Conservation (phyloP, 1,139 yeast genomes). For the Scheffersomyces quercinus region DNA sequence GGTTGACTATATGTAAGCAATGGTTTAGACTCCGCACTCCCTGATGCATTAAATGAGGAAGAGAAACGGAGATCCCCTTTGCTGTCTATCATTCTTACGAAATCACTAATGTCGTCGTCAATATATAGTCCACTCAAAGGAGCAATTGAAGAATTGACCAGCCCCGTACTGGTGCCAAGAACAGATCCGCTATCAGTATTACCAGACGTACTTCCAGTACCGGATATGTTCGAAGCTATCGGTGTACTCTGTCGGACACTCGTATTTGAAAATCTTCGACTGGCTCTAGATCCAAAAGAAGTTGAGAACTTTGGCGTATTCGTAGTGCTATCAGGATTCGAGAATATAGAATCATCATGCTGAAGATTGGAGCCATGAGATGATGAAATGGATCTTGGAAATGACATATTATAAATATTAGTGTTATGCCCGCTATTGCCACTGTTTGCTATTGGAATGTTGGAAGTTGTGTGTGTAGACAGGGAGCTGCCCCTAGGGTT, state of each 20-base stretch:
- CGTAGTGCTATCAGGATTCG: conserved; percentile 22
- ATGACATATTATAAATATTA: conserved; percentile 17
- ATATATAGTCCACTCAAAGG: conserved; percentile 45
- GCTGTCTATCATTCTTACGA: conserved; percentile 79
- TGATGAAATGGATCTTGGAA: conserved; percentile 44
- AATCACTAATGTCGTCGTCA: conserved; percentile 78
- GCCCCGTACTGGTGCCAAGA: conserved; percentile 39
- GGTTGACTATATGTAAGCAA: conserved; percentile 1
- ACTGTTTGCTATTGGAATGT: conserved; percentile 27
- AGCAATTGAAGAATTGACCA: conserved; percentile 33
- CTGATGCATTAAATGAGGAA: neutral
- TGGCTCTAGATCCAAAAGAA: conserved; percentile 56
- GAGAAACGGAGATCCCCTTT: conserved; percentile 50
- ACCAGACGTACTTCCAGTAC: conserved; percentile 8
- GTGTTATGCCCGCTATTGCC: conserved; percentile 4
- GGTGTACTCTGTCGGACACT: conserved; percentile 32
- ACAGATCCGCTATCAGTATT: conserved; percentile 22
- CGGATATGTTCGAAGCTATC: conserved; percentile 10
- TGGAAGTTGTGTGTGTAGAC: conserved; percentile 30
- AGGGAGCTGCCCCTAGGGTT: conserved; percentile 41
- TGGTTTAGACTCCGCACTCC: conserved; percentile 5
- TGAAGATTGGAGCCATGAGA: conserved; percentile 38
- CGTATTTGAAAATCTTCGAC: conserved; percentile 43
- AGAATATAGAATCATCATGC: conserved; percentile 24
- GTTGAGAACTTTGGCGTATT: conserved; percentile 52